A percentile compares a stretch with the other conserved stretches of the same genome.
phyloP scores from a whole-genome alignment of 2,329 filamentous ascomycete species.

The Malbranchea zuffiana region DNA sequence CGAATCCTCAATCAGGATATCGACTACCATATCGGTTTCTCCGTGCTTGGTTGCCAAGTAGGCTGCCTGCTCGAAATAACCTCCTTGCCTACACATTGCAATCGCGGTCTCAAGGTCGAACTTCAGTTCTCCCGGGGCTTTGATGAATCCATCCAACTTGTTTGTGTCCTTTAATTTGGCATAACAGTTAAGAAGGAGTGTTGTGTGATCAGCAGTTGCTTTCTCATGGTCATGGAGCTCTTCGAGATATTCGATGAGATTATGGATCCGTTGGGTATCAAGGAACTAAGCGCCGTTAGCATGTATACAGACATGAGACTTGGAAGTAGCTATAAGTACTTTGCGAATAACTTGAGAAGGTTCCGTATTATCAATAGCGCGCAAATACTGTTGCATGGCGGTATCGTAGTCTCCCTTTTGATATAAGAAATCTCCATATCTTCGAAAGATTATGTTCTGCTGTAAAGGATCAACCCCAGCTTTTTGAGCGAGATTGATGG shows the following conservation, averaged over 20 bases:
- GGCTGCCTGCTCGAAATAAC: conserved; percentile 92
- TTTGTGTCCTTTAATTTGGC: conserved; percentile 95
- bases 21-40: conserved; percentile 85
- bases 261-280: conserved; percentile 94
- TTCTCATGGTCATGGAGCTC: conserved; percentile 89
- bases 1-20: conserved; percentile 91
- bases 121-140: conserved; percentile 83
- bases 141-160: conserved; percentile 94
- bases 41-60: conserved; percentile 90
- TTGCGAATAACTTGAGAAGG: conserved; percentile 94
- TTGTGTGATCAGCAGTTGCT: conserved; percentile 91
- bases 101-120: conserved; percentile 97
- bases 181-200: conserved; percentile 88
- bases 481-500: conserved; percentile 87
- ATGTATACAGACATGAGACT: conserved; percentile 12
- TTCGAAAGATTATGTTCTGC: conserved; percentile 84
- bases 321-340: conserved; percentile 36
- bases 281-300: conserved; percentile 60
- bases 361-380: conserved; percentile 90
- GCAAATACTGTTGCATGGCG: conserved; percentile 97
- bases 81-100: conserved; percentile 91
- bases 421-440: conserved; percentile 88
- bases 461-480: conserved; percentile 67
- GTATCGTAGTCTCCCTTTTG: conserved; percentile 93
- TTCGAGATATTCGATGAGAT: conserved; percentile 92